A percentile compares a stretch with the other conserved stretches of the same genome.
Conservation (phyloP, 2,329 filamentous ascomycete genomes). For the Paracoccidioides lutzii region DNA sequence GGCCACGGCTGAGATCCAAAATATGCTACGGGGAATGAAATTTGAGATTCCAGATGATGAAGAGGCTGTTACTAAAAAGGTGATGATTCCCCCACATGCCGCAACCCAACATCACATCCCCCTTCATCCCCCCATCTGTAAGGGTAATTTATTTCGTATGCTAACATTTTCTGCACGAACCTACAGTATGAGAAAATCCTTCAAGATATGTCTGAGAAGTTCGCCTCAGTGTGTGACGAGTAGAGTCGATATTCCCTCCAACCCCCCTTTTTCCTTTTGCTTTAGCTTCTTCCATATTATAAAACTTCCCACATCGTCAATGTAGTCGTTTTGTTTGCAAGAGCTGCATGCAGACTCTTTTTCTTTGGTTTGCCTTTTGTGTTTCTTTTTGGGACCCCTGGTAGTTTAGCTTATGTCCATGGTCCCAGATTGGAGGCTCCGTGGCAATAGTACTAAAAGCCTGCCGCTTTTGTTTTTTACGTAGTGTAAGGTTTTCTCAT, state of each 20-base stretch:
- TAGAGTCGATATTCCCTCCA: too few species aligned
- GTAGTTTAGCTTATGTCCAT: background rate
- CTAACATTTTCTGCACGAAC: background rate
- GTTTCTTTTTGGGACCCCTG: background rate
- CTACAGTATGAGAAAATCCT: slow-evolving; percentile 71
- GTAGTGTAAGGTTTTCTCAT: background rate
- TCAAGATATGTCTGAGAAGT: slow-evolving; percentile 91
- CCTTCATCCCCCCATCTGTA: too few species aligned
- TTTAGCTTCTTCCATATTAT: background rate
- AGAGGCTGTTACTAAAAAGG: slow-evolving; percentile 71
- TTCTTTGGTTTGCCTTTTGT: background rate
- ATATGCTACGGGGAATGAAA: slow-evolving; percentile 79
- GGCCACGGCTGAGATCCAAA: slow-evolving; percentile 74
- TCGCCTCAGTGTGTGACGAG: slow-evolving; percentile 90
- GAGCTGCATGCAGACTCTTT: background rate
- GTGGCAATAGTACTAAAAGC: background rate
- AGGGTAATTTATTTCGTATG: background rate
- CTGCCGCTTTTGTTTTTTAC: background rate
- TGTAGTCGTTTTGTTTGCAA: background rate
- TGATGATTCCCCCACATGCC: slow-evolving; percentile 29
- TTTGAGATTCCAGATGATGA: slow-evolving; percentile 86
- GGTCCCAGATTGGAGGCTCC: background rate
- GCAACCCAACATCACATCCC: background rate
- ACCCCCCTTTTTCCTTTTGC: too few species aligned
- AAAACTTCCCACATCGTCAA: background rate